phyloP scores from a whole-genome alignment of 768 basidiomycete species.

The Podaxis sp. region DNA sequence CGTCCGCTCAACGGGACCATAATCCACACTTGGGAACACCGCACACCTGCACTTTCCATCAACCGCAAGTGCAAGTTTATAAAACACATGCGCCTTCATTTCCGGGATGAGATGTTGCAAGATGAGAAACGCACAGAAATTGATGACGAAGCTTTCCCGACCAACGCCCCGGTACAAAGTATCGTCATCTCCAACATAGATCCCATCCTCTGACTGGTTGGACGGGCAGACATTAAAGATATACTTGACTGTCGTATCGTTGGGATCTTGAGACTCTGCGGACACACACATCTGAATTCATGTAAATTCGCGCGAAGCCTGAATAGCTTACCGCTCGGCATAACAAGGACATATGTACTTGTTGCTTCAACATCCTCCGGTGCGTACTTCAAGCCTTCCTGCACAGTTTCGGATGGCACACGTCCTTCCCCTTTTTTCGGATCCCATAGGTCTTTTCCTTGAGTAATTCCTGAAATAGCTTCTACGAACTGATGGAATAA shows the following conservation, averaged over 20 bases:
- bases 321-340: not conserved
- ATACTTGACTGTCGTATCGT: not conserved
- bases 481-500: not conserved
- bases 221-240: not conserved
- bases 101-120: slow-evolving; percentile 3
- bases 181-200: not conserved
- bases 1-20: slow-evolving; percentile 1
- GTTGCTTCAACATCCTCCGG: not conserved
- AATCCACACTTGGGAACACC: not conserved
- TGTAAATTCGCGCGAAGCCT: not conserved
- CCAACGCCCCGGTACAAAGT: not conserved
- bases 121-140: slow-evolving; percentile 3
- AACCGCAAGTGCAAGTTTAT: not conserved
- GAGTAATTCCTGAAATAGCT: not conserved
- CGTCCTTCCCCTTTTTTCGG: not conserved
- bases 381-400: not conserved
- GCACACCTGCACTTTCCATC: not conserved
- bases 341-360: not conserved
- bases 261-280: not conserved
- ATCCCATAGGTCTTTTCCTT: not conserved
- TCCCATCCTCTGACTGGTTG: not conserved
- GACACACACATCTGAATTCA: not conserved
- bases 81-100: slow-evolving; percentile 3
- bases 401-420: not conserved
- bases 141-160: not conserved